phyloP scores from a whole-genome alignment of 768 basidiomycete species.

The Kwoniella bestiolae region DNA sequence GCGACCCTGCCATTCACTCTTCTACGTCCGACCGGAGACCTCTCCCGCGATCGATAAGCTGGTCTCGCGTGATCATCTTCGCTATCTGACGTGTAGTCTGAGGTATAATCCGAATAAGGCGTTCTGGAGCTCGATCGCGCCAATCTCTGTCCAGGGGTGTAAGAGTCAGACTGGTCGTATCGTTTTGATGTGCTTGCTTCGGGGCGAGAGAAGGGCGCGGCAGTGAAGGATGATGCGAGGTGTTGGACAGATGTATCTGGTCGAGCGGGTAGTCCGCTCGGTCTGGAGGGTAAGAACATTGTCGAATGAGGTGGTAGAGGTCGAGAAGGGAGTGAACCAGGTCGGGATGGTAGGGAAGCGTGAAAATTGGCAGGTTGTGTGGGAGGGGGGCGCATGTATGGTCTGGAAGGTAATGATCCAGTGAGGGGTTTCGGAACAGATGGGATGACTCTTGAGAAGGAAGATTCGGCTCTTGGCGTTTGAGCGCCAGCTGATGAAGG shows the following conservation, averaged over 20 bases:
- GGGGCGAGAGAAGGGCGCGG: slow-evolving; percentile 37
- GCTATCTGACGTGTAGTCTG: slow-evolving; percentile 30
- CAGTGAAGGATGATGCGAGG: slow-evolving; percentile 40
- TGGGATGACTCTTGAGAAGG: slow-evolving; percentile 4
- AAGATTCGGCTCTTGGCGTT: slow-evolving; percentile 23
- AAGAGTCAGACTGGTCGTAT: slow-evolving; percentile 25
- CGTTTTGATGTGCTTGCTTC: slow-evolving; percentile 6
- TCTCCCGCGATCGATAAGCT: slow-evolving; percentile 15
- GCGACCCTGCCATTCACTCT: slow-evolving; percentile 6
- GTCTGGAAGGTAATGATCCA: slow-evolving; percentile 10
- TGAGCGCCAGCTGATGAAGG: slow-evolving; percentile 26
- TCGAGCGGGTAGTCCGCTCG: slow-evolving; percentile 23
- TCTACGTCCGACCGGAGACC: slow-evolving; percentile 23
- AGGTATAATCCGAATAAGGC: slow-evolving; percentile 29
- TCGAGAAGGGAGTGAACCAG: slow-evolving; percentile 12
- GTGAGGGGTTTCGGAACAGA: slow-evolving; percentile 12
- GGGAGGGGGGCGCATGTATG: slow-evolving; percentile 9
- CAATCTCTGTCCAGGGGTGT: slow-evolving; percentile 21
- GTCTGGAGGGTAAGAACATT: slow-evolving; percentile 11
- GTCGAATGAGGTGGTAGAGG: slow-evolving; percentile 6
- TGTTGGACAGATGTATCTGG: slow-evolving; percentile 27
- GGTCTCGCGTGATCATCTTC: slow-evolving; percentile 29
- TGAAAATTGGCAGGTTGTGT: neutral
- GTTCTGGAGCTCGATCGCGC: slow-evolving; percentile 26
- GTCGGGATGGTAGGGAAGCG: slow-evolving; percentile 6